Base-by-base conservation (phyloP, 1,284 basidiomycete genomes). In the Tylopilus sp. region DNA sequence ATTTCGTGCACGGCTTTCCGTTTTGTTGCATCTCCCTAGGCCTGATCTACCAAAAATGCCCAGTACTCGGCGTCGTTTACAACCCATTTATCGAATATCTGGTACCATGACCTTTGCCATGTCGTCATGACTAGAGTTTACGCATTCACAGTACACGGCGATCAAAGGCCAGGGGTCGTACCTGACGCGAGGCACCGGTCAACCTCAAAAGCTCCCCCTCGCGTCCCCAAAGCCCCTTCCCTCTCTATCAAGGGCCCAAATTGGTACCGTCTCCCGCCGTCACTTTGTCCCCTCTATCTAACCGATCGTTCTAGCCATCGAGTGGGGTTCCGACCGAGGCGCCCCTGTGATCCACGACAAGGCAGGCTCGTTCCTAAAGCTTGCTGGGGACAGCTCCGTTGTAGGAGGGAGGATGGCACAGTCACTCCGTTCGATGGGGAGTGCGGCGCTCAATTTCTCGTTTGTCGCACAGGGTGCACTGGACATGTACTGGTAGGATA, bases 1-100 rank as follows among this genome's bases (percentile, higher is more conserved):
- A 97, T 71, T 97, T 97, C 61, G 82, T 97, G 26, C 86, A 95
- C 58, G 88, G 86, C 21, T 95, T 95, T 67, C 93, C 93, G 3
- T 89, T 86, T 66, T 88, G 84, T 18, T 92, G 89, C 68, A 89
- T 96, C 61, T 96, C 92, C 16, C 82, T 99, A 49, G 96, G 94
- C 2, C 76, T 98, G 56, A 88, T 96, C 53, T 85, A 90, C 69
- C 76, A 86, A 54, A 83, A 83, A 54, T 75, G 78, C 12, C 91
- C 96, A 5, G 79, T 92, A 6, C 76, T 98, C 18, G 96, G 93
- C 0, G 91, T 96, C 41, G 84, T 95, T 55, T 95, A 85, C 74
- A 97, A 96, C 64, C 95, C 95, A 0, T 95, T 95, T 76, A 77
- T 95, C 49, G 82, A 92, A 60, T 81, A 89, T 54, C 74, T 92